Evolutionary conservation across 1,284 basidiomycete species (phyloP), one percentile per base, ranked within the genome.

Genomic region (Chalciporus sp.): DNA sequence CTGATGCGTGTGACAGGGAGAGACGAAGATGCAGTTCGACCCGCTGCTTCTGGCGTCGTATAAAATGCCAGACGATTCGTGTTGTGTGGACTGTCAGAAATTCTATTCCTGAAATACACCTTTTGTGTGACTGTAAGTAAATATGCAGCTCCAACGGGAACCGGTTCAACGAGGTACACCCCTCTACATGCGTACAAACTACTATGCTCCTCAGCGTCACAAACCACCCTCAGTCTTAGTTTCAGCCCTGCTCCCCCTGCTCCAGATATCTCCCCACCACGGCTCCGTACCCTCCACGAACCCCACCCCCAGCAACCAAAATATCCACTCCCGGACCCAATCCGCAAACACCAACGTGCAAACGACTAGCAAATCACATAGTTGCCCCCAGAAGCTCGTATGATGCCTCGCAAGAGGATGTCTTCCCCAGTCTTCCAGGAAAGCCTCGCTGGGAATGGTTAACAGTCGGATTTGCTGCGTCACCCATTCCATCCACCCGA

Each of bases 11-110:
- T 51, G n/a, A 45, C 53, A 83, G 81, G 81, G 45, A 73, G 80
- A 61, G 81, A 83, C 58, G 82, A 83, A 66, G 76, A 84, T 55
- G 78, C 76, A 33, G 71, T 80, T 44, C 63, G 74, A 46, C 82
- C 81, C 19, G 82, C 82, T 51, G 80, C 80, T 46, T 75, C 77
- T 40, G 80, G 79, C 42, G 68, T 75, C 52, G 61, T 66, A 51
- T 72, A 69, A 42, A 46, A 33, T 42, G 12, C 17, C 35, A 31
- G 35, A 17, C 27, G 10, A 7, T 29, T 42, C 33, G 7, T 56
- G 44, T 53, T 10, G 26, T 6, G 3, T 51, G 29, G 46, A 53
- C 44, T 23, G 29, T 57, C 51, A 35, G 56, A 42, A 58, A 49
- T 50, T 7, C 35, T 50, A 61, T 55, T 33, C 28, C 17, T 35